phyloP scores from a whole-genome alignment of 192 early-diverging fungal genomes.

The Allomyces macrogynus region DNA sequence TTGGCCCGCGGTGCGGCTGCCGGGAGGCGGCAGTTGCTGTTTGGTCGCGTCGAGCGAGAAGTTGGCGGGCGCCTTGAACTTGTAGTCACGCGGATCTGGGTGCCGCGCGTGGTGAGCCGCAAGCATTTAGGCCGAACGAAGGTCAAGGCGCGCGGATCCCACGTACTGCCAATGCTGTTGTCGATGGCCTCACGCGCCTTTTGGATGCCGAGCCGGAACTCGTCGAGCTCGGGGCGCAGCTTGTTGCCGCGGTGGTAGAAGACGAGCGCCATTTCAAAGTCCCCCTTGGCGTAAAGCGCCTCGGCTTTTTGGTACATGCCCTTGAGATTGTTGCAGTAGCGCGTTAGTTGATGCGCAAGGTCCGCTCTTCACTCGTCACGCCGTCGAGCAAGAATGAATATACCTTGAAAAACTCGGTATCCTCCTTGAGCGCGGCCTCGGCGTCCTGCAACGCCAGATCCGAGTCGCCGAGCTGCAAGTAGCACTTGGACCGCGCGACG shows the following conservation, averaged over 20 bases:
- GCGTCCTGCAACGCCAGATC: conserved; percentile 27
- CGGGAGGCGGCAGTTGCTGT: background rate
- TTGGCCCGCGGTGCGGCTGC: background rate
- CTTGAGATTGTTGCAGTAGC: conserved; percentile 9
- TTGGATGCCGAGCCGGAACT: conserved; percentile 40
- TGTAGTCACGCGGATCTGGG: conserved; percentile 20
- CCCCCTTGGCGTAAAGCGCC: conserved; percentile 34
- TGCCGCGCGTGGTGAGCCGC: background rate
- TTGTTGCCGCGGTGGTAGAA: conserved; percentile 35
- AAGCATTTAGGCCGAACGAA: too few relatives aligned
- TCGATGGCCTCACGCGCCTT: conserved; percentile 38
- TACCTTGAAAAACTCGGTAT: conserved; percentile 25
- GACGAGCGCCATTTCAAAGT: conserved; percentile 38
- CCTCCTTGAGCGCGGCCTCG: conserved; percentile 19
- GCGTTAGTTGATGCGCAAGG: background rate
- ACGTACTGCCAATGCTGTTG: conserved; percentile 26
- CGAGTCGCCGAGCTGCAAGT: conserved; percentile 25
- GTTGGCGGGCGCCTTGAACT: conserved; percentile 18
- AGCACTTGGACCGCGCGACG: conserved; percentile 31
- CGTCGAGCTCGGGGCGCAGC: conserved; percentile 30
- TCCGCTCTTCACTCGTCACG: too few relatives aligned
- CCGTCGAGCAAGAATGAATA: background rate
- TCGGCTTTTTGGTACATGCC: conserved; percentile 39
- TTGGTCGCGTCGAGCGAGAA: conserved; percentile 4
- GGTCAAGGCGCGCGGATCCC: too few relatives aligned